Evolutionary conservation across 73 alveolate genomes (phyloP).

Genomic region (Blepharisma stoltei): DNA sequence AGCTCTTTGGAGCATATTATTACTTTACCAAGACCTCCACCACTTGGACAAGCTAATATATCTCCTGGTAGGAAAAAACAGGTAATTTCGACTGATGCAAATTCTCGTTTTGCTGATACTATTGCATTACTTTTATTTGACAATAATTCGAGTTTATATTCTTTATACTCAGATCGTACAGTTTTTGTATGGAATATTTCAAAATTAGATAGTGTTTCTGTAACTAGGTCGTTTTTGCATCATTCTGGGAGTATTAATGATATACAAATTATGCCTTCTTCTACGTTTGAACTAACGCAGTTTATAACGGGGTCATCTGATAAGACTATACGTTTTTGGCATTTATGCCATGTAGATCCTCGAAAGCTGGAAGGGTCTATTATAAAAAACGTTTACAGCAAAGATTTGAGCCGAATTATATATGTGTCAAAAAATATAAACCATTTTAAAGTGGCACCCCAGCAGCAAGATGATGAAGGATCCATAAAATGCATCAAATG

Average conservation of each 20-base stretch:
- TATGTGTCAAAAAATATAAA: constrained; percentile 46
- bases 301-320: constrained; percentile 78
- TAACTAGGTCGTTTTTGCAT: constrained; percentile 64
- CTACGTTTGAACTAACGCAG: constrained; percentile 57
- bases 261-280: constrained; percentile 43
- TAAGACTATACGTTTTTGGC: constrained; percentile 79
- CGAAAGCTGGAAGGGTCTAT: constrained; percentile 34
- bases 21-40: constrained; percentile 92
- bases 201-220: constrained; percentile 61
- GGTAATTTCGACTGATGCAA: constrained; percentile 36
- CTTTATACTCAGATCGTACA: constrained; percentile 90
- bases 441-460: constrained; percentile 29
- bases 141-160: constrained; percentile 57
- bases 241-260: constrained; percentile 87
- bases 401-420: constrained; percentile 65
- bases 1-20: constrained; percentile 73
- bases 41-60: constrained; percentile 86
- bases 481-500: constrained; percentile 55
- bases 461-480: constrained; percentile 46
- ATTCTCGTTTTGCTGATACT: constrained; percentile 74
- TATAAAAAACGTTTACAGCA: constrained; percentile 68
- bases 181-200: constrained; percentile 91
- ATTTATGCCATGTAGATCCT: constrained; percentile 47
- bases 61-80: constrained; percentile 45
- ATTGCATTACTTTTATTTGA: constrained; percentile 73